Base-by-base conservation (phyloP, 371 early-diverging fungal genomes). In the Amoeboaphelidium protococcarum region DNA sequence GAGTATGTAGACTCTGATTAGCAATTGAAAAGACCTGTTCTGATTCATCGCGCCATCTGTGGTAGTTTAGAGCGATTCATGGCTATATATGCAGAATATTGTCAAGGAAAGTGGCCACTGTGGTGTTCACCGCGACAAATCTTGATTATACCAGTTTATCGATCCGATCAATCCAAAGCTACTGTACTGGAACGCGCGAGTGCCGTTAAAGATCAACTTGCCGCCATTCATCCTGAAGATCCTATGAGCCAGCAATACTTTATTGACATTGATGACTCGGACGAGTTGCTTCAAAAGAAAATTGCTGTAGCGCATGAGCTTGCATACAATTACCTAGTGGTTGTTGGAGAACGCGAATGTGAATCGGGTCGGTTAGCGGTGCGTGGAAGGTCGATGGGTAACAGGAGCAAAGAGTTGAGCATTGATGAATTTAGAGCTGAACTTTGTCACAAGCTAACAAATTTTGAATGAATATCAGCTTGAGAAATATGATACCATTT, bases 31-130 rank as follows among this genome's bases (percentile, higher is more conserved):
- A 66, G 68, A 2, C 96, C 96, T 23, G 91, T 95, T 2, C 87
- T 95, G 59, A 77, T 95, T 12, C 96, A 95, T 59, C 72, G 96
- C 27, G 96, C 96, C 10, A 79, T 90, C 40, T 62, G 89, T 26
- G 96, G 96, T 2, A 78, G 78, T 16, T 67, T 95, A 13, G 96
- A 95, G 61, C 71, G 96, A 21, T 80, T 91, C 76, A 73, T 91
- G 68, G 96, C 84, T 20, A 87, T 95, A 50, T 58, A 89, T 53
- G 78, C 80, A 52, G 96, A 95, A 58, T 77, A 82, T 52, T 83
- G 75, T 44, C 76, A 66, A 1, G 88, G 87, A 31, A 69, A 73
- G 45, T 82, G 89, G 61, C 78, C 78, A 40, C 74, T 76, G 55
- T 78, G 78, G 78, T 47, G 75, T 16, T 57, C 62, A 25, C 78